Evolutionary conservation across 164 flowering plant genomes (phyloP), one percentile per base, ranked within the genome.

Genomic region (Berberis vulgaris): DNA sequence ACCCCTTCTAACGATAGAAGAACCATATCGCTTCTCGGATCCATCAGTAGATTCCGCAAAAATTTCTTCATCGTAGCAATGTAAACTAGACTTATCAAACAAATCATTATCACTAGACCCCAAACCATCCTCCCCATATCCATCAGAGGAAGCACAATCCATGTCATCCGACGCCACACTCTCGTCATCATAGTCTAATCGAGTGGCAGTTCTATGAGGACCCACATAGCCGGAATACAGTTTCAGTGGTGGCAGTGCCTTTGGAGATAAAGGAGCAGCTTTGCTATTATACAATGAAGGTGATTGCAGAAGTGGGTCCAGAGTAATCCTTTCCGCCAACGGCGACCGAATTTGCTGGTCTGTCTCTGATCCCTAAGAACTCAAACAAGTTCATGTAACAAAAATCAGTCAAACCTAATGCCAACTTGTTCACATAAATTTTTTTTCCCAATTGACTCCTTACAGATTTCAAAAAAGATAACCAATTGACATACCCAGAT

Each of bases 221-320:
- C 77, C 66, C 47, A 86, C 70, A 42, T 83, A 67, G 4, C 85
- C 83, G 40, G 89, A 78, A 66, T 81, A 76, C 69, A 83, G 83
- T 64, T 81, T 86, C 63, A 83, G 68, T 13, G 94, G 91, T 45
- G 97, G 97, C 76, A 87, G 67, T 45, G 69, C 59, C 63, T 72
- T 72, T 42, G 86, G 66, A 7, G 84, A 73, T 52, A 62, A 49
- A 46, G 67, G 69, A 70, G 54, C 61, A 70, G 54, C 62, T 55
- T 63, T 70, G 57, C 56, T 64, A 57, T 45, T 74, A 59, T 57
- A 67, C 5, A 66, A 55, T 0, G 72, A 65, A 26, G 88, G 82
- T 26, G 91, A 83, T 65, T 68, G 67, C 0, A 79, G 80, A 57
- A 75, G 54, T 8, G 72, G 47, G 44, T 73, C 78, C 1, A 64